These are phyloP conservation scores for Barnettozyma botsteinii DNA, from an alignment of 805 yeast species.

Conservation along the genomic window DNA sequence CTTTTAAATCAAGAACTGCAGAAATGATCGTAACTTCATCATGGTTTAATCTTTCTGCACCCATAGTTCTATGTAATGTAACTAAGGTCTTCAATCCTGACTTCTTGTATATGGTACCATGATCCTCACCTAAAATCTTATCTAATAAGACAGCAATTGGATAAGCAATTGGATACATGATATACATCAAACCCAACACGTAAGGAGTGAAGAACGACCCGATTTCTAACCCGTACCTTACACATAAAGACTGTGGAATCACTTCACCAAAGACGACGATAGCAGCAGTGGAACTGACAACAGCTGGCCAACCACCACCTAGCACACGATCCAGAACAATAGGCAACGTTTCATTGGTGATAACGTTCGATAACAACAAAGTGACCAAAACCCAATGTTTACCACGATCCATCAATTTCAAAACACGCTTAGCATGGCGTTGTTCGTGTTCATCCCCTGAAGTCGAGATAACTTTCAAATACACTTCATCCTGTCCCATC, in stretches of 20 bases:
- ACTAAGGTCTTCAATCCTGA: slow-evolving; percentile 91
- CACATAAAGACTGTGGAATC: slow-evolving; percentile 92
- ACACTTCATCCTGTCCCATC: slow-evolving; percentile 98
- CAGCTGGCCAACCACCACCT: slow-evolving; percentile 98
- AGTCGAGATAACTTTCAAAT: slow-evolving; percentile 80
- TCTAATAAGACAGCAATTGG: slow-evolving; percentile 84
- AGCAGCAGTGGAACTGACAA: slow-evolving; percentile 84
- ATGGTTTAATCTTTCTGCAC: slow-evolving; percentile 84
- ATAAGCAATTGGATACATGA: slow-evolving; percentile 87
- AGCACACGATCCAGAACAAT: slow-evolving; percentile 87
- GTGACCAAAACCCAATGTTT: slow-evolving; percentile 97
- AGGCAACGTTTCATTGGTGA: slow-evolving; percentile 91
- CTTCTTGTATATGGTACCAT: slow-evolving; percentile 90
- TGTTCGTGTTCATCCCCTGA: slow-evolving; percentile 77
- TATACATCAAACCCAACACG: slow-evolving; percentile 76
- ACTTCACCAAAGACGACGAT: slow-evolving; percentile 95
- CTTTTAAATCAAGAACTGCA: slow-evolving; percentile 91
- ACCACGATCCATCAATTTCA: slow-evolving; percentile 67
- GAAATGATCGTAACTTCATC: slow-evolving; percentile 96
- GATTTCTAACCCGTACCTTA: slow-evolving; percentile 83
- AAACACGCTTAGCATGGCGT: slow-evolving; percentile 63
- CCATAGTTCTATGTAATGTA: slow-evolving; percentile 89
- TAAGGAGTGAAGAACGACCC: slow-evolving; percentile 91
- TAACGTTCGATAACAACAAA: slow-evolving; percentile 74
- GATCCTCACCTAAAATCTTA: slow-evolving; percentile 84